These are phyloP conservation scores for Aquilaria malaccensis DNA, from an alignment of 345 rosid genomes.

Conservation along the genomic window DNA sequence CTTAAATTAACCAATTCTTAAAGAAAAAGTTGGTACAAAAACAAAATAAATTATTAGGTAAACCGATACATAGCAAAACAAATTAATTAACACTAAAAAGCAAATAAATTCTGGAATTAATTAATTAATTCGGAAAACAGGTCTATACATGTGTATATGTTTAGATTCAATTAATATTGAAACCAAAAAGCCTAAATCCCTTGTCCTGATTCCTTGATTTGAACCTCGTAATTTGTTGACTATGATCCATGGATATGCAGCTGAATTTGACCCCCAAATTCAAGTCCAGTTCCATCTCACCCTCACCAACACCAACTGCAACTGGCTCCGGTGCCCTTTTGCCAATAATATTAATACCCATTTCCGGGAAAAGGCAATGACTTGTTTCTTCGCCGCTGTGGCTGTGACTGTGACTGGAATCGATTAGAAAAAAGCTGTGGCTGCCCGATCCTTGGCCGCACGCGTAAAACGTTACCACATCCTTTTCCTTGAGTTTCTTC, in stretches of 20 bases:
- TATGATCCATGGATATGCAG: slow-evolving; percentile 9
- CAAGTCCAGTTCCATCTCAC: slow-evolving; percentile 23
- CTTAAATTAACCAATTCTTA: too few relatives aligned
- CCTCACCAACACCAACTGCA: slow-evolving; percentile 7
- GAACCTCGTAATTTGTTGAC: not conserved
- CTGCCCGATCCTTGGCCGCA: slow-evolving; percentile 16
- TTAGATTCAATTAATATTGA: slow-evolving; percentile 24
- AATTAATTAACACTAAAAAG: too few relatives aligned
- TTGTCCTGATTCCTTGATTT: not conserved
- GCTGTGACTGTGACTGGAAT: slow-evolving; percentile 18
- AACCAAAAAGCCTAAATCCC: slow-evolving; percentile 48
- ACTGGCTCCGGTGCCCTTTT: not conserved
- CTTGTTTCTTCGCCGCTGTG: too few relatives aligned
- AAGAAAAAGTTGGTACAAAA: too few relatives aligned
- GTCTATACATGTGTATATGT: too few relatives aligned
- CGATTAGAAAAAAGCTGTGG: slow-evolving; percentile 33
- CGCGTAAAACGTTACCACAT: slow-evolving; percentile 19
- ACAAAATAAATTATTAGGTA: too few relatives aligned
- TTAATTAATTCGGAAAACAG: not conserved
- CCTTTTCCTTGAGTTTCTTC: slow-evolving; percentile 25
- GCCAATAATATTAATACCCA: too few relatives aligned
- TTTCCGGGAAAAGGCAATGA: too few relatives aligned
- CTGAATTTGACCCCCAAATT: slow-evolving; percentile 18
- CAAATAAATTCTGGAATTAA: not conserved
- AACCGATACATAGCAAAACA: too few relatives aligned